These are phyloP conservation scores for Aphanocladium album DNA, from an alignment of 2,329 filamentous ascomycete species.

Conservation along the genomic window DNA sequence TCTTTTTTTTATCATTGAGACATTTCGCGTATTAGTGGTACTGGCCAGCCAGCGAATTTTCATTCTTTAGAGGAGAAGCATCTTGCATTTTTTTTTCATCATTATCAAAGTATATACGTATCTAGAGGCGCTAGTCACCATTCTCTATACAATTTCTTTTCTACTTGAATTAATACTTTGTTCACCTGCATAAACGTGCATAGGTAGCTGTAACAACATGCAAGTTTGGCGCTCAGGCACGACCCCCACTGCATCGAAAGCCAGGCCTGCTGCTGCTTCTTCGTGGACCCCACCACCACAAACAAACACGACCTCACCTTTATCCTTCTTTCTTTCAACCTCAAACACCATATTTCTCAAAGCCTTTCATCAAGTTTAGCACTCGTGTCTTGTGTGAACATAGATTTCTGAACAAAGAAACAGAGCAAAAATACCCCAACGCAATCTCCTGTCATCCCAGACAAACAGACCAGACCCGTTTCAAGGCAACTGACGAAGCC, in stretches of 20 bases:
- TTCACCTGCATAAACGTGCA: not conserved
- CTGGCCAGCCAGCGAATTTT: not conserved
- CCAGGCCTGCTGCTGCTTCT: not conserved
- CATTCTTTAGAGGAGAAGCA: conserved; percentile 4
- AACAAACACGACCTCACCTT: not conserved
- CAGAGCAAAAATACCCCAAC: no score
- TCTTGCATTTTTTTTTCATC: not conserved
- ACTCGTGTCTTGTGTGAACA: not conserved
- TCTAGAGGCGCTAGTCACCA: not conserved
- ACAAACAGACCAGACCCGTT: no score
- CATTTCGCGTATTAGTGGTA: not conserved
- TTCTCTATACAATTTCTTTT: not conserved
- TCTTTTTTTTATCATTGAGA: not conserved
- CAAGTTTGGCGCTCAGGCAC: not conserved
- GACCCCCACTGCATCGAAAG: not conserved
- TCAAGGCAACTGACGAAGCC: not conserved
- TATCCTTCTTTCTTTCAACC: not conserved
- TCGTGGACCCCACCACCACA: not conserved
- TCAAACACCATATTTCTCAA: not conserved
- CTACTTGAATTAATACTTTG: not conserved
- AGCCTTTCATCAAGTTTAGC: not conserved
- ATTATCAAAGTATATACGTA: not conserved
- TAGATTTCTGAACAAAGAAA: not conserved
- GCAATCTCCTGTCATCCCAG: no score
- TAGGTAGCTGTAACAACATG: not conserved